Evolutionary conservation across 805 yeast genomes (phyloP).

Genomic region (Candida odintsovae): DNA sequence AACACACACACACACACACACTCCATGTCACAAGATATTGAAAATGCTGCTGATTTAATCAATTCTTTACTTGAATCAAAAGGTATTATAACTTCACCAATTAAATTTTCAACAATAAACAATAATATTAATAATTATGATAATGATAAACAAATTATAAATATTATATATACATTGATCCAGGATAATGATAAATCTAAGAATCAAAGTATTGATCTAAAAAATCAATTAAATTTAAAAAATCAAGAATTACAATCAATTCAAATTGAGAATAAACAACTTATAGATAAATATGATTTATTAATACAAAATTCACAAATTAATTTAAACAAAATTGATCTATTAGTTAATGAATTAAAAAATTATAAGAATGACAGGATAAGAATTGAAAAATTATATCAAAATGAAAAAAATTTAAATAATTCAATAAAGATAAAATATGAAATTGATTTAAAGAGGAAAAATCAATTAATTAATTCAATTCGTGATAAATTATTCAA

Average conservation of each 20-base stretch:
- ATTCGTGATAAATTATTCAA: constrained; percentile 15
- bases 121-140: not conserved
- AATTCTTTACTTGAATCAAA: constrained; percentile 11
- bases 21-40: not conserved
- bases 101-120: not conserved
- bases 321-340: not conserved
- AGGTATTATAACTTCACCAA: constrained; percentile 1
- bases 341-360: not conserved
- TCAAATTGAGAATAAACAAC: not conserved
- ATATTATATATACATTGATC: constrained; percentile 10
- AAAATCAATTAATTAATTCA: constrained; percentile 10
- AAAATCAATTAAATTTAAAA: not conserved
- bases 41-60: constrained; percentile 10
- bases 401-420: constrained; percentile 5
- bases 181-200: constrained; percentile 11
- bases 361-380: not conserved
- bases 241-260: not conserved
- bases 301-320: not conserved
- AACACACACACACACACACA: not conserved
- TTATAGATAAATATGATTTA: not conserved
- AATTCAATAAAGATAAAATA: constrained; percentile 11
- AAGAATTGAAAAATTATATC: not conserved
- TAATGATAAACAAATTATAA: constrained; percentile 11
- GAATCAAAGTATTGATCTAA: constrained; percentile 1
- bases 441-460: constrained; percentile 19